Evolutionary conservation across 148 eudicot species (phyloP).

Genomic region (Agrostemma githago): DNA sequence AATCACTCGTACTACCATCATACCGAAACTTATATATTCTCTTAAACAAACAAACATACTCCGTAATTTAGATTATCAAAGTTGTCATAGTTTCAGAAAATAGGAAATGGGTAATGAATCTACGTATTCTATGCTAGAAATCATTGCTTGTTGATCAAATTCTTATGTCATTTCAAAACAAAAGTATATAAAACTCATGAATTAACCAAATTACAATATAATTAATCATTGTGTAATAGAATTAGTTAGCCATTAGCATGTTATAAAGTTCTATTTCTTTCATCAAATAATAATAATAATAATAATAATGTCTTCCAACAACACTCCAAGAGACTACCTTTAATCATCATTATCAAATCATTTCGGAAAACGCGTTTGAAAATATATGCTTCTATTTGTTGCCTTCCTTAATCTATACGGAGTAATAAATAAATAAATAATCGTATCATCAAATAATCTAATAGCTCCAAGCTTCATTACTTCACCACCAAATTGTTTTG

Average conservation of each 20-base stretch:
- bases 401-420: background rate
- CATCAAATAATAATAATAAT: too few species aligned
- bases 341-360: slow-evolving; percentile 12
- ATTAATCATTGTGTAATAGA: background rate
- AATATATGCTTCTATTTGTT: background rate
- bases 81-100: background rate
- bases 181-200: background rate
- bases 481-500: background rate
- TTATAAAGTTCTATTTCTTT: slow-evolving; percentile 9
- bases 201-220: background rate
- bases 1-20: too few species aligned
- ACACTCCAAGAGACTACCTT: background rate
- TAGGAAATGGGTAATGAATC: background rate
- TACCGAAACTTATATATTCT: too few species aligned
- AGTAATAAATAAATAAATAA: background rate
- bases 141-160: too few species aligned
- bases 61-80: too few species aligned
- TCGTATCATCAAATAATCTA: background rate
- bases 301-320: background rate
- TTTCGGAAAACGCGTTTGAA: slow-evolving; percentile 4
- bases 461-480: background rate
- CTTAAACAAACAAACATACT: too few species aligned
- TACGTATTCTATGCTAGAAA: too few species aligned
- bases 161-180: background rate
- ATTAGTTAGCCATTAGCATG: slow-evolving; percentile 8